A percentile compares a stretch with the other conserved stretches of the same genome.
Conservation (phyloP, 2,329 filamentous ascomycete genomes). For the Nectriaceae sp. region DNA sequence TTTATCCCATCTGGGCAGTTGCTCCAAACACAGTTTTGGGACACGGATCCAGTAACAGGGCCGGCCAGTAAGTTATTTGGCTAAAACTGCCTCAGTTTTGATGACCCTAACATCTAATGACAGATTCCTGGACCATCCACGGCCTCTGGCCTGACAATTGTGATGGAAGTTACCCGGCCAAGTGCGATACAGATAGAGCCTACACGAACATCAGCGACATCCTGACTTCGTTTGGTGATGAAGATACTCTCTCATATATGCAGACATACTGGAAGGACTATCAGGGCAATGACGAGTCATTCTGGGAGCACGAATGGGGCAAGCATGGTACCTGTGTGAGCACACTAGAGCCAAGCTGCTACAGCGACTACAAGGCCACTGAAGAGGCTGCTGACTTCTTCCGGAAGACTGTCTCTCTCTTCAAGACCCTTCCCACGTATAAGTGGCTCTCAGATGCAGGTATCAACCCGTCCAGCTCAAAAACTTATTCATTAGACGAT, state of each 20-base stretch:
- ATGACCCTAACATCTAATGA: background rate
- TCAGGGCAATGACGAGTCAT: conserved; percentile 60
- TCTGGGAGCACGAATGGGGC: conserved; percentile 77
- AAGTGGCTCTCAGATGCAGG: conserved; percentile 61
- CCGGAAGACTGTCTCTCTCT: conserved; percentile 64
- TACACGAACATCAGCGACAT: conserved; percentile 69
- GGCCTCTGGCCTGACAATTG: conserved; percentile 70
- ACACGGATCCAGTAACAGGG: conserved; percentile 64
- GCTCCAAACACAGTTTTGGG: conserved; percentile 79
- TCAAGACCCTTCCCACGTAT: conserved; percentile 68
- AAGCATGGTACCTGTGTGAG: conserved; percentile 77
- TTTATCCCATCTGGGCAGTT: conserved; percentile 72
- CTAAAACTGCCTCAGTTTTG: too few species aligned
- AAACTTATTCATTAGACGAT: conserved; percentile 59
- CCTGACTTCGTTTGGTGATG: conserved; percentile 53
- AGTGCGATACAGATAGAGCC: conserved; percentile 62
- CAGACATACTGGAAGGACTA: conserved; percentile 72
- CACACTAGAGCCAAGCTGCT: conserved; percentile 69
- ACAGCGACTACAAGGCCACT: conserved; percentile 58
- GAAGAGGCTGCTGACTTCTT: conserved; percentile 73
- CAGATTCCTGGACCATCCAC: conserved; percentile 74
- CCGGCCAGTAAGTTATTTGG: conserved; percentile 40
- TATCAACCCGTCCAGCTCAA: conserved; percentile 52
- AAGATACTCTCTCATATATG: conserved; percentile 66
- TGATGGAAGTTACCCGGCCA: conserved; percentile 69